Base-by-base conservation (phyloP, 108 stramenopile species). In the Conticribra guillardii region DNA sequence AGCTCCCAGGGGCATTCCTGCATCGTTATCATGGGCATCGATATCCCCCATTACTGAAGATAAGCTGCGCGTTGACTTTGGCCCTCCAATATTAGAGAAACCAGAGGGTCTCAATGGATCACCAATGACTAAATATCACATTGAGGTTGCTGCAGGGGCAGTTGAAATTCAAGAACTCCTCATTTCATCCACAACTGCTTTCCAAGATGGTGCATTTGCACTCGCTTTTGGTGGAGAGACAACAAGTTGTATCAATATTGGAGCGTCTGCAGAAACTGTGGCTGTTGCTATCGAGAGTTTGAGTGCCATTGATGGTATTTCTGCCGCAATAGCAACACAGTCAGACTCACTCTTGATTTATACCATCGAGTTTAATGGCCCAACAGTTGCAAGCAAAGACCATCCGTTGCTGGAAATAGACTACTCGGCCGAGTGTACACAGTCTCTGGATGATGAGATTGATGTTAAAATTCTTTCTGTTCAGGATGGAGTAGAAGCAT, bases 181-280 rank as follows among this genome's bases (percentile, higher is more conserved):
- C 26, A 47, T 78, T 37, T 37, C 60, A 2, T 64, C 63, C 18
- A 22, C 44, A 17, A 3, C 52, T 32, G 52, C 53, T 15, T 60
- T 57, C 53, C 34, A 84, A 19, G 44, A 52, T 29, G 87, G 88
- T 24, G 70, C 76, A 29, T 93, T 91, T 60, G 21, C 29, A 3
- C 83, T 93, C 29, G 23, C 46, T 9, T 83, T 93, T 58, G 71
- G 75, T 49, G 88, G 89, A 33, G 65, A 84, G 16, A 65, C 52
- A 41, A 84, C 87, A 3, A 47, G n/a, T 17, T 69, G 84, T 31
- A 61, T 90, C 16, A 61, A 60, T 3, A 72, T 77, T 63, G 84
- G 85, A 44, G 70, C 80, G 17, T 69, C 75, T 17, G 85, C 83
- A 9, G 51, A 22, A 1, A 68, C 23, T 17, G 33, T 91, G 9